phyloP scores from a whole-genome alignment of 352 stramenopile species.

The Pythium rishiriense region DNA sequence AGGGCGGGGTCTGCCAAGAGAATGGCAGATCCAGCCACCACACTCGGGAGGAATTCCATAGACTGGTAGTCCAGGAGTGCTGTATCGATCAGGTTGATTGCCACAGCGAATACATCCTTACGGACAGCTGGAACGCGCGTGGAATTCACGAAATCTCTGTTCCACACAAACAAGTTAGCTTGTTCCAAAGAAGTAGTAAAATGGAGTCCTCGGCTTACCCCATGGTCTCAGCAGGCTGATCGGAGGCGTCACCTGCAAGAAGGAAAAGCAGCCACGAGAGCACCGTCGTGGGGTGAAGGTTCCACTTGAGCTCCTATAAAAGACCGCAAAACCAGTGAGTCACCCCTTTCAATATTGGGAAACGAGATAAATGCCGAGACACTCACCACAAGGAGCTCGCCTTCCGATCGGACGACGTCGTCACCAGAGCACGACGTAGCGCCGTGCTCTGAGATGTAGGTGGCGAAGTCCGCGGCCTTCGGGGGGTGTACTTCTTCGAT shows the following conservation, averaged over 20 bases:
- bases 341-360: background rate
- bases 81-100: conserved; percentile 71
- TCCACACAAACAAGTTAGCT: conserved; percentile 1
- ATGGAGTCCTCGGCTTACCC: conserved; percentile 27
- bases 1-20: conserved; percentile 66
- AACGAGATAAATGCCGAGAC: background rate
- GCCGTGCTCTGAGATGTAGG: conserved; percentile 56
- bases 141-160: conserved; percentile 67
- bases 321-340: background rate
- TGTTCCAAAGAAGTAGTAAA: background rate
- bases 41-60: conserved; percentile 74
- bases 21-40: conserved; percentile 69
- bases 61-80: conserved; percentile 78
- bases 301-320: conserved; percentile 78
- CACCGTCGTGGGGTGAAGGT: conserved; percentile 72
- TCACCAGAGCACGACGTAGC: conserved; percentile 42
- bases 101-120: conserved; percentile 72
- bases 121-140: conserved; percentile 57
- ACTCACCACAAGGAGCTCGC: conserved; percentile 62
- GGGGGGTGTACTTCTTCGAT: conserved; percentile 82
- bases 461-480: conserved; percentile 67
- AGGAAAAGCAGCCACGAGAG: conserved; percentile 81
- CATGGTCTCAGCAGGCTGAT: conserved; percentile 72
- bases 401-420: conserved; percentile 62
- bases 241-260: conserved; percentile 60